Evolutionary conservation across 768 basidiomycete genomes (phyloP), one percentile per base, ranked within the genome.

Genomic region (Paxillus ammoniavirescens): DNA sequence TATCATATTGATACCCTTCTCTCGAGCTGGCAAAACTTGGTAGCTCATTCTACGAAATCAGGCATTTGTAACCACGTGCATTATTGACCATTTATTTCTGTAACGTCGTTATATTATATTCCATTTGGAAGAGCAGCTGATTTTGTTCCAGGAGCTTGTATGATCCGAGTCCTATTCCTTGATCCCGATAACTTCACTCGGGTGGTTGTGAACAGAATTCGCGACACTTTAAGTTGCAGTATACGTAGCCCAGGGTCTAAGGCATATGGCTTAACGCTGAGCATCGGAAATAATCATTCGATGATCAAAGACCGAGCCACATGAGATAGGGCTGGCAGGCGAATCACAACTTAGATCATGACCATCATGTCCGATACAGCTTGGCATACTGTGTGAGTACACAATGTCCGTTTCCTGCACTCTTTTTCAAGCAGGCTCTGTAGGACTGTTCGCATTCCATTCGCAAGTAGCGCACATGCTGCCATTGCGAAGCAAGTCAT

Each of bases 401-500:
- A 33, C 12, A 33, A 42, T 46, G 18, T n/a, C 36, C 28, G 26
- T 49, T 49, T 45, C 40, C 31, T n/a, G 36, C 30, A 9, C 10
- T 36, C 14, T 42, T 12, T 18, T 47, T 49, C 38, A 37, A 14
- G 15, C 7, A 23, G 31, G 21, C 3, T 42, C 30, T 75, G 46
- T 37, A 84, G 89, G 44, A 84, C 82, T 5, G 72, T 94, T 53
- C 81, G 83, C 44, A 84, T 95, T 41, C 94, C 93, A 8, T 93
- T 96, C 59, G 77, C 80, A 18, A 85, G 82, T 18, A 66, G 75
- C 21, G 77, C 84, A 57, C 92, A 97, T 64, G 94, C 94, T 8
- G 64, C 69, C 45, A 90, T 93, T 60, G 93, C 89, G 23, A 88
- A 86, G 65, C 83, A 86, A 68, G 86, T 82, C 56, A 89, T 97